Percentiles rank a stretch among this genome's conserved stretches.
phyloP scores from a whole-genome alignment of 108 stramenopile genomes.

The Bacterosira constricta region DNA sequence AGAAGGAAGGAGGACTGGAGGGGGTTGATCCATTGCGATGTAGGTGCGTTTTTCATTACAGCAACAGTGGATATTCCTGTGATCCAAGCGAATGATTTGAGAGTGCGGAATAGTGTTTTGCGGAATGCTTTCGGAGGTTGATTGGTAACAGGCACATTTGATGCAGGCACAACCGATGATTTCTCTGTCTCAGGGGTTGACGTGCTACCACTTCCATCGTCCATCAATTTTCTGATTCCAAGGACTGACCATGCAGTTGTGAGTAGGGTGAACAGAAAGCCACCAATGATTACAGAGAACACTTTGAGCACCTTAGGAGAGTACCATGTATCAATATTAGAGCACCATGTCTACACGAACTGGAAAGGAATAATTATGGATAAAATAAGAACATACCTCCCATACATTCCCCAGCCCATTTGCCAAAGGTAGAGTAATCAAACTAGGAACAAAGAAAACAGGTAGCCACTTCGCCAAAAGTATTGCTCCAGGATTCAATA shows the following conservation, averaged over 20 bases:
- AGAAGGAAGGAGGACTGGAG: slow-evolving; percentile 57
- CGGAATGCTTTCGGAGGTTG: slow-evolving; percentile 61
- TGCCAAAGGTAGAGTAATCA: slow-evolving; percentile 54
- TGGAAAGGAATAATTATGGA: not conserved
- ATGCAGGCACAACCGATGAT: slow-evolving; percentile 3
- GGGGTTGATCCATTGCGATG: slow-evolving; percentile 44
- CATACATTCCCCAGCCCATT: slow-evolving; percentile 29
- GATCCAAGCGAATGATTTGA: slow-evolving; percentile 47
- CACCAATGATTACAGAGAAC: slow-evolving; percentile 58
- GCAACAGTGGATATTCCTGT: slow-evolving; percentile 41
- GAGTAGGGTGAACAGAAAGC: slow-evolving; percentile 67
- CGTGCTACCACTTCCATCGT: not conserved
- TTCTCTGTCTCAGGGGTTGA: not conserved
- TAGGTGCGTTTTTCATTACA: slow-evolving; percentile 19
- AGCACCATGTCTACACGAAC: not conserved
- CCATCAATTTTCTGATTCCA: slow-evolving; percentile 47
- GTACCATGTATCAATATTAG: not conserved
- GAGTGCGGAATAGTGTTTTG: slow-evolving; percentile 48
- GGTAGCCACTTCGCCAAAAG: slow-evolving; percentile 50
- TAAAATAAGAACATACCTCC: slow-evolving; percentile 20
- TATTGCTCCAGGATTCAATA: slow-evolving; percentile 41
- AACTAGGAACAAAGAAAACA: slow-evolving; percentile 49
- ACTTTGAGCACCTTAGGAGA: slow-evolving; percentile 60
- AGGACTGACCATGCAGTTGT: slow-evolving; percentile 67
- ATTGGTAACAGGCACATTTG: slow-evolving; percentile 5